Base-by-base conservation (phyloP, 345 rosid genomes). In the Rubroshorea leprosula region DNA sequence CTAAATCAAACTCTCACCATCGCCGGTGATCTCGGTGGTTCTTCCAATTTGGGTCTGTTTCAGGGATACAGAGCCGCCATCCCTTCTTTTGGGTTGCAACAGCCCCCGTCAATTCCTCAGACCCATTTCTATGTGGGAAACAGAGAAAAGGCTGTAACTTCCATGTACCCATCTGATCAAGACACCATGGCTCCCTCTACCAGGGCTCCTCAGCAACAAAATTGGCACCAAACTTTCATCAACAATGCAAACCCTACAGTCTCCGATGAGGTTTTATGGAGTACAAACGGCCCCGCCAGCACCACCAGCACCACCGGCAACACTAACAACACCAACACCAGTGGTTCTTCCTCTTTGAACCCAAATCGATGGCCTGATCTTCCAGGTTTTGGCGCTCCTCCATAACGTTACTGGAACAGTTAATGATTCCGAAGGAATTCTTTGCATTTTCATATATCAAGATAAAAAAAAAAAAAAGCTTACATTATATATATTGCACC, bases 21-120 rank as follows among this genome's bases (percentile, higher is more conserved):
- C 2, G 65, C 57, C 16, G 60, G 49, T 29, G 72, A 63, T 45
- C 27, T 66, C 7, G 68, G 59, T 5, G 61, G 61, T 11, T 26
- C 70, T 64, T 65, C 78, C 59, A 70, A 68, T 73, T 44, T 73
- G 66, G 66, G 68, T 60, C 60, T 73, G 11, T 66, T 76, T 63
- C 74, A 65, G 57, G 74, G 72, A 9, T 78, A 51, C 41, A 35
- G 7, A 13, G 41, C 6, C 17, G 54, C 44, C 7, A 41, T 61
- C 41, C 55, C 74, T 55, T 26, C 70, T 44, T 58, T 58, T 44
- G 76, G 67, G 35, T 60, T 68, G 48, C 58, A 43, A 27, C 72
- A 69, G 38, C 58, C 52, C 26, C 69, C 54, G 29, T 38, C 48
- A 60, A 57, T 49, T 60, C 73, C 68, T 50, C 73, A 63, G n/a